Conservation (phyloP, 2,329 filamentous ascomycete species). For the Dactylella cylindrospora region DNA sequence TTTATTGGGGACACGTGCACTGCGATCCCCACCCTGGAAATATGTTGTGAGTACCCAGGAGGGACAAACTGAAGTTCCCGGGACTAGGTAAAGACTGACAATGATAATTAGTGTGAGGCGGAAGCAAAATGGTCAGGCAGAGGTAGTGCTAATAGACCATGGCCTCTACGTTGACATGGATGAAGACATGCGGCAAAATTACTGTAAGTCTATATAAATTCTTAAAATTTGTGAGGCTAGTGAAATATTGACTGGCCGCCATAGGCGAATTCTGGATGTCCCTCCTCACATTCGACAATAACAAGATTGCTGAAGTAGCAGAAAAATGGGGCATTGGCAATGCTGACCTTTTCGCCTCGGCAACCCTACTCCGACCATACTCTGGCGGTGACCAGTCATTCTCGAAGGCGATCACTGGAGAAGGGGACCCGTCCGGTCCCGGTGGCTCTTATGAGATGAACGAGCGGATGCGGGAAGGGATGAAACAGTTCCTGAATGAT, state of each 20-base stretch:
- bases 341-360: slow-evolving; percentile 85
- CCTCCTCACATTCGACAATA: slow-evolving; percentile 89
- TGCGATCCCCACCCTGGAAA: slow-evolving; percentile 92
- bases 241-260: no score
- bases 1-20: slow-evolving; percentile 92
- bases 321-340: slow-evolving; percentile 83
- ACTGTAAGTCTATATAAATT: slow-evolving; percentile 56
- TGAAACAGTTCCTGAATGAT: slow-evolving; percentile 79
- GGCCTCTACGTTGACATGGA: slow-evolving; percentile 93
- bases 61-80: background rate
- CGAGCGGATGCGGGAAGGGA: slow-evolving; percentile 67
- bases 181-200: slow-evolving; percentile 79
- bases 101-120: slow-evolving; percentile 64
- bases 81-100: background rate
- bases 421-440: slow-evolving; percentile 61
- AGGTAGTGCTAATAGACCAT: slow-evolving; percentile 95
- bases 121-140: slow-evolving; percentile 67
- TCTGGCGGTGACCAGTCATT: slow-evolving; percentile 68
- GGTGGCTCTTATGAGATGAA: slow-evolving; percentile 72
- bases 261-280: slow-evolving; percentile 77
- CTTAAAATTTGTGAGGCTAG: no score
- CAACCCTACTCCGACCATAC: slow-evolving; percentile 87
- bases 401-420: slow-evolving; percentile 35
- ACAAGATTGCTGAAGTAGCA: slow-evolving; percentile 71
- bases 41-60: slow-evolving; percentile 65